phyloP scores from a whole-genome alignment of 306 rosid genomes.

The Lotus japonicus region DNA sequence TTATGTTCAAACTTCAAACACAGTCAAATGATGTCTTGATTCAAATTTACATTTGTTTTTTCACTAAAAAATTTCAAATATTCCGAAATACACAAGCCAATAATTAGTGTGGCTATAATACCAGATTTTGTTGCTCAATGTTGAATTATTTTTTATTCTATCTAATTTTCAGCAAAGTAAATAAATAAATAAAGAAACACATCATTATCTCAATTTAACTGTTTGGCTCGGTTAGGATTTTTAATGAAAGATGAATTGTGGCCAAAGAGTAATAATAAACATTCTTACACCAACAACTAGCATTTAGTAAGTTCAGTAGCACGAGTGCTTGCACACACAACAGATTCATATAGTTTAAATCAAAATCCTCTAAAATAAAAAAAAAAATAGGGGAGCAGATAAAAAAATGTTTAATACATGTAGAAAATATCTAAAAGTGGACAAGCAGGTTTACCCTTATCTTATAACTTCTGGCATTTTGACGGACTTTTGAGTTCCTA shows the following conservation, averaged over 20 bases:
- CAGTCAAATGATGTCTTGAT: too few species aligned
- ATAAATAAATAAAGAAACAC: neutral
- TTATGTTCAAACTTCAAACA: neutral
- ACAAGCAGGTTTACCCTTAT: conserved; percentile 55
- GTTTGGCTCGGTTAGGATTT: neutral
- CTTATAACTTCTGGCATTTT: conserved; percentile 70
- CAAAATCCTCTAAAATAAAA: neutral
- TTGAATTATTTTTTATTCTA: neutral
- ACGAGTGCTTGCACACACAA: neutral
- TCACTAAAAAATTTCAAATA: neutral
- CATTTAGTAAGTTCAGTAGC: neutral
- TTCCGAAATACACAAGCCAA: neutral
- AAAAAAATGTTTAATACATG: neutral
- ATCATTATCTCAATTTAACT: neutral
- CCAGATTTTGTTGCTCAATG: too few species aligned
- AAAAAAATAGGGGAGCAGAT: neutral
- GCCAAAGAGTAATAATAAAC: neutral
- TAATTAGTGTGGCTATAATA: neutral
- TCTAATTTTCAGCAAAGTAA: neutral
- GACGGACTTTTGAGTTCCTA: conserved; percentile 69
- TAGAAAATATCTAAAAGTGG: neutral
- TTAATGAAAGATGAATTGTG: neutral
- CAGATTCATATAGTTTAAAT: neutral
- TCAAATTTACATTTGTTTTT: neutral
- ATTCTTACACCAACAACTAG: neutral